Evolutionary conservation across 2,329 filamentous ascomycete species (phyloP).

Genomic region (Fusarium subtropicale): DNA sequence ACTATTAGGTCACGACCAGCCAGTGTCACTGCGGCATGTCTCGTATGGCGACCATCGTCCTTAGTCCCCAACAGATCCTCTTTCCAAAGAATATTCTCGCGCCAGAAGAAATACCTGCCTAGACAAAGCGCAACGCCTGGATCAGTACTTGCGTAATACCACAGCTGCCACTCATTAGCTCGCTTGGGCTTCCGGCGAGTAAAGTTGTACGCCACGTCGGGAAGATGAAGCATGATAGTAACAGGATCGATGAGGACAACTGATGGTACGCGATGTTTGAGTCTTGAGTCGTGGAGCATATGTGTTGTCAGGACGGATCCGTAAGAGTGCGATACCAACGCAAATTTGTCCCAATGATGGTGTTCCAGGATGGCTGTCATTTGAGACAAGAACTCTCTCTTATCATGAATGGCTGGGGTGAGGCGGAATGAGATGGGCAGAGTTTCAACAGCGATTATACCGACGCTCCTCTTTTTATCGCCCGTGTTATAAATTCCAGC

Average conservation of each 20-base stretch:
- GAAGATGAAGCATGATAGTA: constrained; percentile 74
- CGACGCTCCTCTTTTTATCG: constrained; percentile 58
- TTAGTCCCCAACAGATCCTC: constrained; percentile 64
- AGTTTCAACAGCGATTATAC: constrained; percentile 74
- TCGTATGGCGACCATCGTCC: constrained; percentile 34
- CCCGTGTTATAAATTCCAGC: constrained; percentile 58
- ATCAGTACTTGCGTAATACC: constrained; percentile 77
- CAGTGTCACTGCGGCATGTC: constrained; percentile 67
- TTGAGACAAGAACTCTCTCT: constrained; percentile 65
- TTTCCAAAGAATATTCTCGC: constrained; percentile 76
- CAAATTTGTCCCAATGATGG: constrained; percentile 68
- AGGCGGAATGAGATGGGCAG: constrained; percentile 73
- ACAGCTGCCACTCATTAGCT: constrained; percentile 77
- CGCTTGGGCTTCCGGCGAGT: constrained; percentile 62
- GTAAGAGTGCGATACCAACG: constrained; percentile 72
- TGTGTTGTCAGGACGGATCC: constrained; percentile 73
- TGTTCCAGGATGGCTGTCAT: constrained; percentile 67
- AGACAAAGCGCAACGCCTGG: constrained; percentile 74
- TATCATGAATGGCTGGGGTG: constrained; percentile 63
- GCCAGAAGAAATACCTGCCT: constrained; percentile 77
- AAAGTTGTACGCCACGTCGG: constrained; percentile 79
- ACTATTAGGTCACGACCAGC: constrained; percentile 73
- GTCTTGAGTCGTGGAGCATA: constrained; percentile 62
- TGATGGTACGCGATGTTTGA: constrained; percentile 63
- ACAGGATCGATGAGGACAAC: constrained; percentile 70